phyloP scores from a whole-genome alignment of 768 basidiomycete genomes.

The Phanerochaete carnosa region DNA sequence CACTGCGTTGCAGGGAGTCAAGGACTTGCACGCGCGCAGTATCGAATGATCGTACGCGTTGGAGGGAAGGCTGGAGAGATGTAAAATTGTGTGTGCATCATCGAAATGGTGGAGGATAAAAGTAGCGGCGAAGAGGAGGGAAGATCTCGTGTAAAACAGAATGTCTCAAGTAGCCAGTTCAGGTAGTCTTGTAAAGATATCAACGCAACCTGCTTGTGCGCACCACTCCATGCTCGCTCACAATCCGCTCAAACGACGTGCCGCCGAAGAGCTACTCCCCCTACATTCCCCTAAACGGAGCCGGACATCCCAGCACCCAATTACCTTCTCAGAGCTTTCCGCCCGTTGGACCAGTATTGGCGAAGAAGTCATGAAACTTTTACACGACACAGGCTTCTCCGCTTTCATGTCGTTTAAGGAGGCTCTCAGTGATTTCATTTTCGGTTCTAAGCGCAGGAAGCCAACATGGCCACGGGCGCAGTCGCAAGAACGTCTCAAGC shows the following conservation, averaged over 20 bases:
- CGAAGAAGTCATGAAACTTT: neutral
- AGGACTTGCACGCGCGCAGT: too few species aligned
- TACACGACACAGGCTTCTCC: neutral
- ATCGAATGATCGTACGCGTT: too few species aligned
- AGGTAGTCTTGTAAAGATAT: too few species aligned
- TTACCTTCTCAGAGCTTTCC: neutral
- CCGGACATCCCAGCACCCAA: constrained; percentile 26
- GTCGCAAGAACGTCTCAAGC: neutral
- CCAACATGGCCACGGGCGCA: neutral
- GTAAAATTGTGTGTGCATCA: too few species aligned
- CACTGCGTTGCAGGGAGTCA: too few species aligned
- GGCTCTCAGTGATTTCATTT: too few species aligned
- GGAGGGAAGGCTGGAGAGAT: too few species aligned
- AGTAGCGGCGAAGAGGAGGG: too few species aligned
- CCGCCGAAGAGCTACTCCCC: constrained; percentile 46
- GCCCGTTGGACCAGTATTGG: neutral
- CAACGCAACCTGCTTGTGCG: too few species aligned
- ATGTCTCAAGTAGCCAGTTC: too few species aligned
- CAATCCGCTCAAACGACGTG: constrained; percentile 46
- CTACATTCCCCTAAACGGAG: constrained; percentile 50
- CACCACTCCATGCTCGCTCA: neutral
- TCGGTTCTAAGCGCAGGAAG: neutral
- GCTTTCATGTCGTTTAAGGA: neutral
- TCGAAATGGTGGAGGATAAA: too few species aligned
- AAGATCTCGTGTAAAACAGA: too few species aligned